Percentiles rank a stretch among this genome's conserved stretches.
phyloP scores from a whole-genome alignment of 1,139 yeast genomes.

The Pichia sp. region DNA sequence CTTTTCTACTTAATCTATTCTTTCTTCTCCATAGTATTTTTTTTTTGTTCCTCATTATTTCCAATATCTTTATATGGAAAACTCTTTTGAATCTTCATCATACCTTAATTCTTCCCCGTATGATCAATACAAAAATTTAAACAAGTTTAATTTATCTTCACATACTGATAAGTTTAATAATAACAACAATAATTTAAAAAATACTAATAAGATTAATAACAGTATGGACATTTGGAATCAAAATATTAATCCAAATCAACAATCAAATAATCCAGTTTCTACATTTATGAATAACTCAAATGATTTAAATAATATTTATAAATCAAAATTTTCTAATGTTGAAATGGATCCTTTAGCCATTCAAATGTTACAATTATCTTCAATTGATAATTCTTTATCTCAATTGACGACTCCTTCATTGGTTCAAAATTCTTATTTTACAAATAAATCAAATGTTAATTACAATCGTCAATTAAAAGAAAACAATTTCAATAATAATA shows the following conservation, averaged over 20 bases:
- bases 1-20: too few species aligned
- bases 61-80: too few species aligned
- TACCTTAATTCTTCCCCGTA: background rate
- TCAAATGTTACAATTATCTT: conserved; percentile 23
- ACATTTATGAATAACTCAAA: conserved; percentile 1
- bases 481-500: background rate
- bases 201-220: background rate
- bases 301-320: conserved; percentile 15
- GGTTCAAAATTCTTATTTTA: conserved; percentile 11
- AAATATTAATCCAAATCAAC: background rate
- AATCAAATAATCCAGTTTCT: background rate
- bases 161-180: too few species aligned
- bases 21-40: too few species aligned
- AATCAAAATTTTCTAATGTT: conserved; percentile 14
- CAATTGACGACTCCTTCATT: conserved; percentile 13
- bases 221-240: conserved; percentile 10
- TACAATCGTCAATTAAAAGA: conserved; percentile 11
- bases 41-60: too few species aligned
- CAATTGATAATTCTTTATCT: conserved; percentile 10
- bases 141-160: background rate
- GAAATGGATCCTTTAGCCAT: conserved; percentile 26
- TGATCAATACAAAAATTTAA: background rate
- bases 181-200: background rate
- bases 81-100: too few species aligned
- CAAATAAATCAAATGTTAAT: conserved; percentile 11